A percentile compares a stretch with the other conserved stretches of the same genome.
These are phyloP conservation scores for Acanthamoeba divionensis DNA, from an alignment of 208 protist genomes.

Conservation along the genomic window DNA sequence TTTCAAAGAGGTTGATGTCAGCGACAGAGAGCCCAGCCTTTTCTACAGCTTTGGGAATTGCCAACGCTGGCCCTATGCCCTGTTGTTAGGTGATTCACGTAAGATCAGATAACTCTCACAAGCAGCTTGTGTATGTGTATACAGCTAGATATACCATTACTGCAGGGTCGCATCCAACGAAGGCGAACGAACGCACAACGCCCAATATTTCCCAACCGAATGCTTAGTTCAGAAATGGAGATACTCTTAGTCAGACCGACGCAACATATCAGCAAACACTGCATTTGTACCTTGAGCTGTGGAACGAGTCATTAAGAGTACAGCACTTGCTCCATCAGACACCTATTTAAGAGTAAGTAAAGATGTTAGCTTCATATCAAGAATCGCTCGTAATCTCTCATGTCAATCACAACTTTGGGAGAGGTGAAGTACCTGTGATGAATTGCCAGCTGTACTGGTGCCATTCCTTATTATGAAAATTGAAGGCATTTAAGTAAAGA, in stretches of 20 bases:
- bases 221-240: no score
- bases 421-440: no score
- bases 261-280: no score
- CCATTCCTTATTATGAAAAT: conserved; percentile 56
- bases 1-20: conserved; percentile 82
- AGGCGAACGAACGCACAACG: conserved; percentile 51
- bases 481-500: not conserved
- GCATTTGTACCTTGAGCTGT: no score
- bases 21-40: conserved; percentile 69
- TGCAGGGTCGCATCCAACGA: conserved; percentile 53
- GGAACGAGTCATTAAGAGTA: conserved; percentile 41
- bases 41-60: conserved; percentile 65
- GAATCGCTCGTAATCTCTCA: no score
- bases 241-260: no score
- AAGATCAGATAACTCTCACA: no score
- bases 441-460: conserved; percentile 79
- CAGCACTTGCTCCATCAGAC: conserved; percentile 72
- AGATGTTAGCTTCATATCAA: no score
- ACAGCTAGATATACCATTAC: conserved; percentile 29
- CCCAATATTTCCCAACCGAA: conserved; percentile 63
- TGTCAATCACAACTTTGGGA: no score
- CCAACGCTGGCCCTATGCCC: conserved; percentile 78
- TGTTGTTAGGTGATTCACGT: conserved; percentile 47
- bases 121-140: not conserved
- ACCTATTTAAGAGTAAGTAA: no score